Base-by-base conservation (phyloP, 768 basidiomycete species). In the Termitomyces sp. region DNA sequence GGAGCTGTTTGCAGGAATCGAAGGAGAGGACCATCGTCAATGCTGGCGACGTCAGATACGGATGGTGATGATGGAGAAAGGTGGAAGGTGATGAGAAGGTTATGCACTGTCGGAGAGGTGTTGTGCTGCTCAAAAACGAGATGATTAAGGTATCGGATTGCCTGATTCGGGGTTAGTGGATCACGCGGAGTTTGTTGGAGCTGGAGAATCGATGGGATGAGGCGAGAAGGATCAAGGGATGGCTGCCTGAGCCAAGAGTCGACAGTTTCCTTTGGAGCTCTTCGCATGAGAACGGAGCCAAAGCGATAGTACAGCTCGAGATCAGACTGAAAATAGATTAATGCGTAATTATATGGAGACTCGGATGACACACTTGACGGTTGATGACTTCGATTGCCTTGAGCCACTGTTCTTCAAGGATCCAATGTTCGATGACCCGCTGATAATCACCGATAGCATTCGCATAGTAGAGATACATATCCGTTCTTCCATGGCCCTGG, bases 271-370 rank as follows among this genome's bases (percentile, higher is more conserved):
- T 90, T 92, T 0, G 97, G 89, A 5, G 84, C 84, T 65, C 94
- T 83, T 10, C 88, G 84, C 76, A 96, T 87, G 28, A 99, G 83
- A 6, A 92, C 87, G 7, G 94, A 81, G 1, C 91, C 90, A 70
- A 94, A 96, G 37, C 89, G 90, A 72, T 98, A 98, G 70, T 98
- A 98, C 12, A 96, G 77, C 46, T 92, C 92, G 20, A 93, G 75
- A 58, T 90, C 79, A n/a, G 85, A 78, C 92, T 98, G 66, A 29
- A 42, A 44, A 16, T 56, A 44, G 18, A 20, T 66, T 26, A 63
- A 48, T 51, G 9, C 36, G 51, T 16, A 42, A 28, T 47, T 20
- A 56, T 24, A 41, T 53, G 31, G 39, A 54, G n/a, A 36, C 24
- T 48, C 62, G 59, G 31, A 22, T 28, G 5, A 59, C 75, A 50